Base-by-base conservation (phyloP, 2,329 filamentous ascomycete species). In the Ophiostoma triangulosporum region DNA sequence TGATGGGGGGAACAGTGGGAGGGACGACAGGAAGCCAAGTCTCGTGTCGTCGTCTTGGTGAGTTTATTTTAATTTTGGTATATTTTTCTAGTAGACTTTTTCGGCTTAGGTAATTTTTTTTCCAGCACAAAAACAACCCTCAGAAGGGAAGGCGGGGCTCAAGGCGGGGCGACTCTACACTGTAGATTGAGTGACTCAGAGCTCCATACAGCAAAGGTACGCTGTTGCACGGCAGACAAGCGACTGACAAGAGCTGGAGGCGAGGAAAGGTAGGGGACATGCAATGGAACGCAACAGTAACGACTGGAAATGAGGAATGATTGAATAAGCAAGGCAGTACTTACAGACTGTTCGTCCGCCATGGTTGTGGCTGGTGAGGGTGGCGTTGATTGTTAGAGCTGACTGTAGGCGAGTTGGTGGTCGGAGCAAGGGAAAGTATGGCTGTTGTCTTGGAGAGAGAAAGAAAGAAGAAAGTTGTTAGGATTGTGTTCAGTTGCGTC, bases 121-220 rank as follows among this genome's bases (percentile, higher is more conserved):
- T 27, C 40, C 52, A 50, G 27, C 48, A 48, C 40, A 27, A 20
- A 51, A 53, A 40, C 51, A 46, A 38, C 53, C 48, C 53, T 51
- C 53, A 43, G 36, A 45, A 17, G 33, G 51, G 48, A 52, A 32
- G 52, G 54, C 50, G 50, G 54, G 54, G 52, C 33, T 29, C 22
- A 22, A 15, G 26, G 7, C 8, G 15, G 33, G 14, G n/a, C n/a
- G 24, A 46, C 24, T n/a, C 24, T 5, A 6, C 29, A n/a, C n/a
- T n/a, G n/a, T n/a, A n/a, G n/a, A n/a, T n/a, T n/a, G 27, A 24
- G 50, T 56, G 52, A 56, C 55, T 56, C 54, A 56, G 48, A 50
- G 38, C 38, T 29, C 43, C 38, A 46, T 46, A 31, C 22, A 48
- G 35, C 27, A 17, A 45, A 45, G 22, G 50, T 26, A 40, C 24